Conservation (phyloP, 805 yeast genomes). For the Starmerella davenportii region DNA sequence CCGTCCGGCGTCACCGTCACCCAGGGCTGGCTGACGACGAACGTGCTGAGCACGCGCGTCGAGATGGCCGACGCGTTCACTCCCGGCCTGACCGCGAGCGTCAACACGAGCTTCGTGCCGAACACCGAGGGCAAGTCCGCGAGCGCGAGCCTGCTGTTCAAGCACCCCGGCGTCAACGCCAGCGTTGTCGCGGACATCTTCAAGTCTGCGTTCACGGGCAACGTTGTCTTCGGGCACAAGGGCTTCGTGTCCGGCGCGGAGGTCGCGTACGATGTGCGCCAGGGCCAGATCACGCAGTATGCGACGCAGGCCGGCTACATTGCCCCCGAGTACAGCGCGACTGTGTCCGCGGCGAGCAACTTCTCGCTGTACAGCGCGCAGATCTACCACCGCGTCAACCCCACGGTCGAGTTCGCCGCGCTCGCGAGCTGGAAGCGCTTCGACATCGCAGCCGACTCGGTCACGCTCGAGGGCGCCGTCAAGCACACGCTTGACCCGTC, state of each 20-base stretch:
- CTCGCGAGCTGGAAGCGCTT: conserved; percentile 89
- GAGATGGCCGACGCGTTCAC: conserved; percentile 83
- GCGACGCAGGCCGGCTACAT: conserved; percentile 87
- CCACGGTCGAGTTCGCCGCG: conserved; percentile 90
- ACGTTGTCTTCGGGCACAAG: conserved; percentile 84
- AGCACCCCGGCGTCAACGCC: conserved; percentile 83
- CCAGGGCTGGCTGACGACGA: conserved; percentile 96
- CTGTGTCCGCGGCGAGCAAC: conserved; percentile 69
- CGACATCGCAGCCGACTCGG: conserved; percentile 52
- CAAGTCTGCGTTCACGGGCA: conserved; percentile 95
- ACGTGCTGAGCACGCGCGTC: conserved; percentile 77
- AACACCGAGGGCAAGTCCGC: conserved; percentile 63
- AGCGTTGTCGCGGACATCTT: conserved; percentile 87
- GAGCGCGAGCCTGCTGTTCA: conserved; percentile 75
- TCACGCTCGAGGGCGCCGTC: conserved; percentile 87
- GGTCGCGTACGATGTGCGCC: conserved; percentile 85
- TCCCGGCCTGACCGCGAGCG: conserved; percentile 86
- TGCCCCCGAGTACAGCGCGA: conserved; percentile 70
- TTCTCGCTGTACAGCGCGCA: conserved; percentile 55
- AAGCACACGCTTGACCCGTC: conserved; percentile 78
- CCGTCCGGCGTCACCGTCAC: conserved; percentile 80
- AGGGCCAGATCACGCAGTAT: conserved; percentile 85
- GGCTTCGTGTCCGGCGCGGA: conserved; percentile 96
- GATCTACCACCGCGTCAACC: conserved; percentile 88
- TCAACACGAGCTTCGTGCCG: conserved; percentile 76